A percentile compares a stretch with the other conserved stretches of the same genome.
Evolutionary conservation across 257 asterid species (phyloP).

Genomic region (Pogostemon cablin): DNA sequence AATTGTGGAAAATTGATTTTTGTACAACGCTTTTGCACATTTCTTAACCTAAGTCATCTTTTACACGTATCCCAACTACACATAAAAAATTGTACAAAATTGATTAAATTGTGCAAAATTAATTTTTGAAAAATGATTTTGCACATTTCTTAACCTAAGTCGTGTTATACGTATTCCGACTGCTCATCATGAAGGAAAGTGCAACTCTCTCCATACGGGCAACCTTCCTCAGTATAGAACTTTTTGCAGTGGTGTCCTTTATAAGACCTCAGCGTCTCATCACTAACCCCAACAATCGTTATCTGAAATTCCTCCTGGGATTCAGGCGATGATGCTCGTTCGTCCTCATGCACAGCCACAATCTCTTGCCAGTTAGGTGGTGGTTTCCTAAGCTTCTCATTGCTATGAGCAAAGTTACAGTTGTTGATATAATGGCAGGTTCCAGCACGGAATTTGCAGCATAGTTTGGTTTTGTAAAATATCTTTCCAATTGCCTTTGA

Average conservation of each 20-base stretch:
- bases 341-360: conserved; percentile 70
- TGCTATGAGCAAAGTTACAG: conserved; percentile 68
- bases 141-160: too few species aligned
- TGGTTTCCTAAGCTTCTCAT: conserved; percentile 62
- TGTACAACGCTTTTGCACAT: too few species aligned
- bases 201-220: too few species aligned
- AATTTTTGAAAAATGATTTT: too few species aligned
- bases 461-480: conserved; percentile 71
- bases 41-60: too few species aligned
- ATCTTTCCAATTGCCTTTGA: conserved; percentile 73
- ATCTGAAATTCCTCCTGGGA: conserved; percentile 71
- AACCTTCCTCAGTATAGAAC: conserved; percentile 43
- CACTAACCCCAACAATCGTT: conserved; percentile 62
- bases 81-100: too few species aligned
- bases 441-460: conserved; percentile 73
- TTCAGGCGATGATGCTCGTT: conserved; percentile 41
- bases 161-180: too few species aligned
- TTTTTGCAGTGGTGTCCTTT: conserved; percentile 80
- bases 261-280: conserved; percentile 63
- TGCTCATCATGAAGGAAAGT: too few species aligned
- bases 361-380: conserved; percentile 87
- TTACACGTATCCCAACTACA: too few species aligned
- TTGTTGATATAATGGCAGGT: conserved; percentile 72
- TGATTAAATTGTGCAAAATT: too few species aligned
- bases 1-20: too few species aligned